These are phyloP conservation scores for Phaeotremella skinneri DNA, from an alignment of 768 basidiomycete species.

Conservation along the genomic window DNA sequence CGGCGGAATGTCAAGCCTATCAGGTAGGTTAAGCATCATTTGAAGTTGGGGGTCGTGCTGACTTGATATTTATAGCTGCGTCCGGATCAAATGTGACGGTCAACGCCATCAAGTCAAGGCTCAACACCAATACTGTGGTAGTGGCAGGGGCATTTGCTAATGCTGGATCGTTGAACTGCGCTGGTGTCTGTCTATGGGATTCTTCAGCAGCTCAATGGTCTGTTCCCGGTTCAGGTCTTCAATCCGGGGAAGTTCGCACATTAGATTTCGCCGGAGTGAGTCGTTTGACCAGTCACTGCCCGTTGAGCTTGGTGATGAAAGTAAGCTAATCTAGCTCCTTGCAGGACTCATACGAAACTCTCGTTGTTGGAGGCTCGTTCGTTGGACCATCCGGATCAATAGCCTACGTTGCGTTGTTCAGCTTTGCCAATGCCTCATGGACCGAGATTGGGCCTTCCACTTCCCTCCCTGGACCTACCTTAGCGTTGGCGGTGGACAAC, in stretches of 20 bases:
- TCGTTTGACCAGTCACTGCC: constrained; percentile 17
- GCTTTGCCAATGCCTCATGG: constrained; percentile 74
- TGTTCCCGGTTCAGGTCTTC: constrained; percentile 70
- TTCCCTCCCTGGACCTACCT: constrained; percentile 77
- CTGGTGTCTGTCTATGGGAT: constrained; percentile 75
- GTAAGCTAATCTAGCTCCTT: too few relatives aligned
- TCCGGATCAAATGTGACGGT: constrained; percentile 63
- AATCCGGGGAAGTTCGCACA: constrained; percentile 70
- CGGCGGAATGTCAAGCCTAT: constrained; percentile 62
- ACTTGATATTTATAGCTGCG: constrained; percentile 23
- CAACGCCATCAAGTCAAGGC: constrained; percentile 66
- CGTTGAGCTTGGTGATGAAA: not conserved
- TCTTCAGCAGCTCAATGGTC: constrained; percentile 71
- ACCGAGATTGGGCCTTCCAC: constrained; percentile 48
- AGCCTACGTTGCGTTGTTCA: constrained; percentile 72
- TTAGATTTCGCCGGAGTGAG: constrained; percentile 79
- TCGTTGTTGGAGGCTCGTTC: constrained; percentile 80
- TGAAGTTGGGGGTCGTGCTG: not conserved
- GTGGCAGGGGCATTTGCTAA: constrained; percentile 84
- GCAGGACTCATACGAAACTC: constrained; percentile 64
- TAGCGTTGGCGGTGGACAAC: constrained; percentile 80
- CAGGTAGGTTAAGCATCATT: constrained; percentile 49
- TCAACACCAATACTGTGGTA: constrained; percentile 64
- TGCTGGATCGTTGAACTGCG: constrained; percentile 72
- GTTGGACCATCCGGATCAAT: constrained; percentile 62